phyloP scores from a whole-genome alignment of 2,329 filamentous ascomycete genomes.

The Geosmithia morbida region DNA sequence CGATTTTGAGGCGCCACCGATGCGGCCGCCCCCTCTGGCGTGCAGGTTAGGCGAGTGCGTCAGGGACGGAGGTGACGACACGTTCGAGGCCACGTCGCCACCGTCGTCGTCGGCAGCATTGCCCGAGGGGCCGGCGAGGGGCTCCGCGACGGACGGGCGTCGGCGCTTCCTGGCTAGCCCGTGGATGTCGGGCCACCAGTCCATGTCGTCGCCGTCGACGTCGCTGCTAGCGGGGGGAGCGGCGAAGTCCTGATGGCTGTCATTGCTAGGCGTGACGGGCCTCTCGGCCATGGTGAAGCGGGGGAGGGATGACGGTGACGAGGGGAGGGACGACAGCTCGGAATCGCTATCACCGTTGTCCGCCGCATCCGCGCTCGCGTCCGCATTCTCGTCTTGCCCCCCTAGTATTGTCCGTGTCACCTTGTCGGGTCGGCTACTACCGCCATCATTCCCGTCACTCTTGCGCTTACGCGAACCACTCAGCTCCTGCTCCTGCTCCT shows the following conservation, averaged over 20 bases:
- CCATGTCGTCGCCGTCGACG: constrained; percentile 23
- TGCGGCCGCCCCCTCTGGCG: constrained; percentile 8
- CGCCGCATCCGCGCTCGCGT: too few relatives aligned
- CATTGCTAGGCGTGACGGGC: constrained; percentile 24
- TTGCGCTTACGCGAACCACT: constrained; percentile 39
- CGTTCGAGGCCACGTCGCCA: constrained; percentile 29
- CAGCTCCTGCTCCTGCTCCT: constrained; percentile 12
- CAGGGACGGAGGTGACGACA: constrained; percentile 50
- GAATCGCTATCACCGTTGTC: constrained; percentile 20
- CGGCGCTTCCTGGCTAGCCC: constrained; percentile 31
- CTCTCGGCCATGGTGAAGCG: constrained; percentile 8
- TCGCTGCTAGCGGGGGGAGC: constrained; percentile 42
- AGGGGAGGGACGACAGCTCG: constrained; percentile 13
- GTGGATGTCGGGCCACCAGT: constrained; percentile 37
- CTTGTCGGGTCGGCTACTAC: constrained; percentile 21
- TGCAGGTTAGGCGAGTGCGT: constrained; percentile 48
- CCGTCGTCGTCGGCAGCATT: not conserved
- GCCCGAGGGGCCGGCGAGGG: constrained; percentile 12
- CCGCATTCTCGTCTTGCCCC: constrained; percentile 6
- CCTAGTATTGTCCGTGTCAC: constrained; percentile 9
- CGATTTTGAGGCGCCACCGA: not conserved
- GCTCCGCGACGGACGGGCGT: constrained; percentile 20
- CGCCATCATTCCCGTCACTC: constrained; percentile 31
- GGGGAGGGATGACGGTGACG: constrained; percentile 16
- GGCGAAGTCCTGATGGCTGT: constrained; percentile 25